Evolutionary conservation across 768 basidiomycete species (phyloP).

Genomic region (Xerocomellus dryophilus): DNA sequence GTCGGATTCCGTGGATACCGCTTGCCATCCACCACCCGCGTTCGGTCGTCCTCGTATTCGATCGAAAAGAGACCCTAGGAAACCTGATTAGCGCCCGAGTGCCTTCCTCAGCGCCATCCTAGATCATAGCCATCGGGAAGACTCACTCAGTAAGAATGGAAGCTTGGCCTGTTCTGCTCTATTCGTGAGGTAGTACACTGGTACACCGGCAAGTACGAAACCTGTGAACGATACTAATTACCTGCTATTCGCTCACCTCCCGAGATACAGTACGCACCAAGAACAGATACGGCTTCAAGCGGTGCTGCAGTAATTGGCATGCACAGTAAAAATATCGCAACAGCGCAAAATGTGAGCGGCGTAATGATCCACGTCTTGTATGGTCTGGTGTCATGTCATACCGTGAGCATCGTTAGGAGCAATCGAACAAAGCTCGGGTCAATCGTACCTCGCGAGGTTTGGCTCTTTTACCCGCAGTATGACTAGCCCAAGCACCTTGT

Average conservation of each 20-base stretch:
- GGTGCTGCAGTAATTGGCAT: constrained; percentile 97
- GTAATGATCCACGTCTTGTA: constrained; percentile 92
- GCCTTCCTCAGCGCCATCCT: neutral
- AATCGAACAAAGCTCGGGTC: neutral
- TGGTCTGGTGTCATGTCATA: constrained; percentile 70
- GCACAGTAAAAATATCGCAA: constrained; percentile 58
- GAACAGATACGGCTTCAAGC: constrained; percentile 78
- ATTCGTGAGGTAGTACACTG: constrained; percentile 79
- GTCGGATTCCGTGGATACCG: constrained; percentile 65
- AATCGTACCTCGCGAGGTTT: constrained; percentile 65
- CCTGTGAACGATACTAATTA: constrained; percentile 38
- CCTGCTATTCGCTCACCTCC: neutral
- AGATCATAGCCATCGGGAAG: neutral
- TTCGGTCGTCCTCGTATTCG: constrained; percentile 51
- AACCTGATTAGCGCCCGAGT: constrained; percentile 30
- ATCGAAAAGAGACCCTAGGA: constrained; percentile 41
- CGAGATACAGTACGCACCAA: constrained; percentile 54
- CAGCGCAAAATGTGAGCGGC: constrained; percentile 84
- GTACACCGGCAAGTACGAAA: constrained; percentile 76
- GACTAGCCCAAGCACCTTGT: constrained; percentile 80
- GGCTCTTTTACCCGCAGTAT: constrained; percentile 91
- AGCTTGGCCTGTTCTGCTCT: constrained; percentile 41
- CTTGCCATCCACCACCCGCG: constrained; percentile 68
- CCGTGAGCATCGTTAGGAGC: neutral
- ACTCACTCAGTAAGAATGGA: constrained; percentile 38